These are phyloP conservation scores for Fraxinus albicans DNA, from an alignment of 305 asterid genomes.

Conservation along the genomic window DNA sequence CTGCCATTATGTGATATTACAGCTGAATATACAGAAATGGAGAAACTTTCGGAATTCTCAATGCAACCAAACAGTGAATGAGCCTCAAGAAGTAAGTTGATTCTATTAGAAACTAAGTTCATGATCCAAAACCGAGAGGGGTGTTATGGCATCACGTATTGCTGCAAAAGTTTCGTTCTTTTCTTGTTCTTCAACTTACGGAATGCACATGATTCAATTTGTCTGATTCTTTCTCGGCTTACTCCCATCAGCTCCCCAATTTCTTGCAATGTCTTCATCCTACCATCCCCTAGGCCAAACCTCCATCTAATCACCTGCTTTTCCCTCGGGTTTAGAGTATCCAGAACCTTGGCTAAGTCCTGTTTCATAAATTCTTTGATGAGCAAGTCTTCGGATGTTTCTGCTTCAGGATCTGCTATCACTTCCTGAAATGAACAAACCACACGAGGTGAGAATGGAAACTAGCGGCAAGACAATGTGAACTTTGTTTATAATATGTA, in stretches of 20 bases:
- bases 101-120: neutral
- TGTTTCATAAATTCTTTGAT: slow-evolving; percentile 73
- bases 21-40: neutral
- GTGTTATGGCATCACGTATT: slow-evolving; percentile 51
- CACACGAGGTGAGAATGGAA: neutral
- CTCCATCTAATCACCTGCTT: slow-evolving; percentile 77
- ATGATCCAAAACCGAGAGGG: neutral
- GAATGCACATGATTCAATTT: slow-evolving; percentile 77
- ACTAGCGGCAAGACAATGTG: neutral
- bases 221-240: slow-evolving; percentile 90
- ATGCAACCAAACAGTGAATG: neutral
- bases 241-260: slow-evolving; percentile 91
- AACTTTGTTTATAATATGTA: neutral
- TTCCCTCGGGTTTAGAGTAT: slow-evolving; percentile 75
- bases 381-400: slow-evolving; percentile 74
- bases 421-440: slow-evolving; percentile 53
- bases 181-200: slow-evolving; percentile 92
- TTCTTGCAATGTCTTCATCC: slow-evolving; percentile 86
- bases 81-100: neutral
- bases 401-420: slow-evolving; percentile 84
- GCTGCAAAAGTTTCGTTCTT: slow-evolving; percentile 71
- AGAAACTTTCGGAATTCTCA: neutral
- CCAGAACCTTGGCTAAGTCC: slow-evolving; percentile 69
- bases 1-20: too few species aligned
- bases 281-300: slow-evolving; percentile 80